Evolutionary conservation across 2,329 filamentous ascomycete genomes (phyloP).

Genomic region (Aspergillus uvarum): DNA sequence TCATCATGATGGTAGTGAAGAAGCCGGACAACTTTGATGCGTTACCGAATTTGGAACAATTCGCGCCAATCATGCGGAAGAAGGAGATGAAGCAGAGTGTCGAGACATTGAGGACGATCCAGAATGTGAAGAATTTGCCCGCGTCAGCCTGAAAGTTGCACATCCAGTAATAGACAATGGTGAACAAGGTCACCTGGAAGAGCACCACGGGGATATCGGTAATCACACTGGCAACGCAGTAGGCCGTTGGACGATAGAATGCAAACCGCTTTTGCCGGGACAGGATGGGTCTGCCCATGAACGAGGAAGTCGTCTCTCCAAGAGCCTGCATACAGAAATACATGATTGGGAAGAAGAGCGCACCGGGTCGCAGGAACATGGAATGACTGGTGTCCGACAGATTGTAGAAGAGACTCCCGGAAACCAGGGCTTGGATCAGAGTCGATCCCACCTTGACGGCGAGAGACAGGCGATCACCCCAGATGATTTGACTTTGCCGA

Average conservation of each 20-base stretch:
- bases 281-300: constrained; percentile 63
- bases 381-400: constrained; percentile 49
- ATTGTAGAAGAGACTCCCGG: constrained; percentile 53
- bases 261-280: constrained; percentile 68
- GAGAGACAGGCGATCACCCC: constrained; percentile 53
- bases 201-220: constrained; percentile 47
- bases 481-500: constrained; percentile 50
- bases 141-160: constrained; percentile 58
- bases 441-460: constrained; percentile 48
- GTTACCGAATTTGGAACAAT: constrained; percentile 48
- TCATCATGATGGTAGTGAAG: constrained; percentile 26
- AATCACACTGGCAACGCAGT: constrained; percentile 55
- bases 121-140: constrained; percentile 60
- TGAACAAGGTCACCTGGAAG: too few species aligned
- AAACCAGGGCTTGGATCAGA: constrained; percentile 41
- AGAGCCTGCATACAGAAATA: constrained; percentile 62
- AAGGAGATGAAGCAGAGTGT: constrained; percentile 54
- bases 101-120: constrained; percentile 53
- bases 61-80: constrained; percentile 49
- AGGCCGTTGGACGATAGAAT: constrained; percentile 63
- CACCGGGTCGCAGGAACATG: constrained; percentile 58
- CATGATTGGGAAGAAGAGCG: constrained; percentile 60
- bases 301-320: constrained; percentile 60
- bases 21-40: constrained; percentile 48
- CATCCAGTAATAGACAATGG: constrained; percentile 46